phyloP scores from a whole-genome alignment of 805 yeast species.

The Cyberlindnera sargentensis region DNA sequence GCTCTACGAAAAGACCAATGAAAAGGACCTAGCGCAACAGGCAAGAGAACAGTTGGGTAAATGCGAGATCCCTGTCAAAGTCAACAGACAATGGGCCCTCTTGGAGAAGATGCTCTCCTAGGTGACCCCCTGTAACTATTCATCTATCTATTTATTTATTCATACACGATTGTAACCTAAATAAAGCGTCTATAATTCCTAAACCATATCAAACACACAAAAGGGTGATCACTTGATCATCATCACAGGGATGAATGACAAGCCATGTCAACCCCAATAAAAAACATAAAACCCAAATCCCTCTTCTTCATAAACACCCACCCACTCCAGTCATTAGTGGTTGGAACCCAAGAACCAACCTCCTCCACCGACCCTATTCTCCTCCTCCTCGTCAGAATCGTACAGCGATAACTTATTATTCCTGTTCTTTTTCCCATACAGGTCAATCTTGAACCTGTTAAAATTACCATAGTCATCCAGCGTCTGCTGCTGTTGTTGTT shows the following conservation, averaged over 20 bases:
- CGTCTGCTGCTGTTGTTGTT: too few relatives aligned
- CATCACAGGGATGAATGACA: too few relatives aligned
- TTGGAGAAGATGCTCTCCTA: conserved; percentile 6
- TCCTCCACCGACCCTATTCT: background rate
- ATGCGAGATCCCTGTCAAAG: conserved; percentile 5
- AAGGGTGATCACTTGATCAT: too few relatives aligned
- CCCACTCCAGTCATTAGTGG: background rate
- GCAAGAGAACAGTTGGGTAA: conserved; percentile 7
- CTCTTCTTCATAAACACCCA: background rate
- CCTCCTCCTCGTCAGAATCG: conserved; percentile 12
- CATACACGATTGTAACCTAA: background rate
- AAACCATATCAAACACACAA: too few relatives aligned
- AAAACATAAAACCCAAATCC: background rate
- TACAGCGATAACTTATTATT: conserved; percentile 17
- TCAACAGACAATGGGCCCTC: conserved; percentile 1
- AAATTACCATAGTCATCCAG: background rate
- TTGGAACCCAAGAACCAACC: conserved; percentile 24
- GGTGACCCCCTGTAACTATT: background rate
- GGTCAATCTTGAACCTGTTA: conserved; percentile 20
- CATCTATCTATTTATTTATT: conserved; percentile 1
- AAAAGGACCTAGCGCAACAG: conserved; percentile 8
- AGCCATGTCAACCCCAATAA: too few relatives aligned
- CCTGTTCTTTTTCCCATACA: conserved; percentile 22
- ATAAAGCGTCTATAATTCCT: too few relatives aligned
- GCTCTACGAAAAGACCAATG: conserved; percentile 13